phyloP scores from a whole-genome alignment of 306 rosid species.

The Acmispon strigosus region DNA sequence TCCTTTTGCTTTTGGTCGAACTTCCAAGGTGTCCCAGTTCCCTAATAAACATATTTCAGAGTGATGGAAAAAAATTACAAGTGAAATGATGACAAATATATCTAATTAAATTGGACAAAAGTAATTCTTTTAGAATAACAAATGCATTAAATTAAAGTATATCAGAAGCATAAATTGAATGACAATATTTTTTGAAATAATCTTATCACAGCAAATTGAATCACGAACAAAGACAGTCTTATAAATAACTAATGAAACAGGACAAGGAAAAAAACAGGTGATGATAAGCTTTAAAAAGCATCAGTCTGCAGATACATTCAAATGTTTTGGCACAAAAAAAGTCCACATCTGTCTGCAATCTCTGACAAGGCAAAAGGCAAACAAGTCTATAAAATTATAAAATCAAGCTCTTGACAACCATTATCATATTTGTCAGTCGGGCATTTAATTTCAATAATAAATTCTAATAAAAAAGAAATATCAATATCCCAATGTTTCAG shows the following conservation, averaged over 20 bases:
- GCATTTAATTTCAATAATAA: neutral
- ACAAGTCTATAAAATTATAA: neutral
- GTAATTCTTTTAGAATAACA: neutral
- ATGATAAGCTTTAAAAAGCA: neutral
- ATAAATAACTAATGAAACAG: neutral
- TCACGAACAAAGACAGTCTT: neutral
- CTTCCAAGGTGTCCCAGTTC: constrained; percentile 94
- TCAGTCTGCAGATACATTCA: neutral
- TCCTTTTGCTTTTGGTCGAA: constrained; percentile 79
- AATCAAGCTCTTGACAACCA: neutral
- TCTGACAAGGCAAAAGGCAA: constrained; percentile 6
- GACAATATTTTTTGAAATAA: neutral
- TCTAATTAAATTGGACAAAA: constrained; percentile 8
- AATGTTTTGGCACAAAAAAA: neutral
- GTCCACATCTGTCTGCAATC: neutral
- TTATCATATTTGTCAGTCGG: neutral
- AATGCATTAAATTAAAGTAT: neutral
- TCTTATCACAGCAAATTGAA: neutral
- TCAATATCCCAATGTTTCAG: neutral
- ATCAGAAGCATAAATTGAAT: neutral
- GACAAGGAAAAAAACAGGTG: neutral
- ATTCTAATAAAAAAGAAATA: neutral
- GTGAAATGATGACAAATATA: neutral
- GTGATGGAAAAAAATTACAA: constrained; percentile 6
- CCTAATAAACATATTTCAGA: constrained; percentile 41